Evolutionary conservation across 805 yeast genomes (phyloP).

Genomic region (Cephaloascus fragrans): DNA sequence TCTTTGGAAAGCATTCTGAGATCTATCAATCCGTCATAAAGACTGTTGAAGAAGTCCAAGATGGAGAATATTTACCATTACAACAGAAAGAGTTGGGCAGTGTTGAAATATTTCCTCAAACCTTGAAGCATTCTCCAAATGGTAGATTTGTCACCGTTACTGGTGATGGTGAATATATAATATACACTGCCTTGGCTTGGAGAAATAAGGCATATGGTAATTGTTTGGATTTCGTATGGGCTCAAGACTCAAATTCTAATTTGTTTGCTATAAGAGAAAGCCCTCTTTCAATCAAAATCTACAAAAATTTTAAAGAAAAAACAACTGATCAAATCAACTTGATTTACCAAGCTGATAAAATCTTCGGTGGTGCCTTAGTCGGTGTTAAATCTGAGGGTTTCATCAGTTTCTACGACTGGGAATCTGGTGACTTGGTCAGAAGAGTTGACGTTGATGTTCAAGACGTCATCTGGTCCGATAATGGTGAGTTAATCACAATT

Average conservation of each 20-base stretch:
- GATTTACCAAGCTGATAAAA: conserved; percentile 64
- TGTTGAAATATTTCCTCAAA: conserved; percentile 86
- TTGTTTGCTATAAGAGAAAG: conserved; percentile 77
- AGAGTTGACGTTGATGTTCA: conserved; percentile 81
- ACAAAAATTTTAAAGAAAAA: conserved; percentile 78
- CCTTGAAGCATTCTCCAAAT: conserved; percentile 86
- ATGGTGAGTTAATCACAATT: conserved; percentile 81
- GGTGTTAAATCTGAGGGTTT: conserved; percentile 81
- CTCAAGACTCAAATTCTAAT: conserved; percentile 66
- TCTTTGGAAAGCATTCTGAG: conserved; percentile 88
- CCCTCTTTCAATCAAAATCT: conserved; percentile 53
- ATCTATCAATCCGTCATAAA: conserved; percentile 77
- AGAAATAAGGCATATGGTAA: conserved; percentile 89
- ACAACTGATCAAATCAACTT: conserved; percentile 53
- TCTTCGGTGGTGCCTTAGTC: conserved; percentile 82
- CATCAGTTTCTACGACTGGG: conserved; percentile 92
- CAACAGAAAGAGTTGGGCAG: conserved; percentile 89
- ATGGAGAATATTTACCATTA: conserved; percentile 72
- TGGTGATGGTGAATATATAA: conserved; percentile 96
- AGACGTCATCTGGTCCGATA: conserved; percentile 86
- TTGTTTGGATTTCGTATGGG: conserved; percentile 92
- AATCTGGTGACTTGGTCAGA: conserved; percentile 71
- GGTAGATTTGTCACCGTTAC: conserved; percentile 95
- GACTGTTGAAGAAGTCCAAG: conserved; percentile 52
- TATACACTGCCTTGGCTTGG: conserved; percentile 97